These are phyloP conservation scores for Teratosphaeria viscida DNA, from an alignment of 2,329 filamentous ascomycete genomes.

Conservation along the genomic window DNA sequence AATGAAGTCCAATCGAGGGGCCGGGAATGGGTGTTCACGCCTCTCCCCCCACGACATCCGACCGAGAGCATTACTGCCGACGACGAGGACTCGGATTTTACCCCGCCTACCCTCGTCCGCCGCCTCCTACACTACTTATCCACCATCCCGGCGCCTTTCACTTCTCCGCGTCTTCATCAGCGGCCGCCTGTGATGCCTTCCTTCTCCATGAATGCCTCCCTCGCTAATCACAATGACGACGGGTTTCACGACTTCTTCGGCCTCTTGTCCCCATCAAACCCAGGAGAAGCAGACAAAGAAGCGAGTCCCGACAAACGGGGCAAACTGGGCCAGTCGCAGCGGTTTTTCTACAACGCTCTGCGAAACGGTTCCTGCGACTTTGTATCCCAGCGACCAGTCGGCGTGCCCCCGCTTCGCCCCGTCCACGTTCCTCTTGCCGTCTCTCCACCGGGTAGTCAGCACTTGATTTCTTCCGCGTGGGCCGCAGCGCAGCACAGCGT, in stretches of 20 bases:
- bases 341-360: neutral
- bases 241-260: neutral
- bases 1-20: neutral
- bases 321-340: neutral
- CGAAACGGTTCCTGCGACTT: neutral
- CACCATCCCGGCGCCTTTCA: neutral
- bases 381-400: neutral
- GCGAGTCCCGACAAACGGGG: neutral
- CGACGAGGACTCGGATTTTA: neutral
- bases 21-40: too few species aligned
- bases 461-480: neutral
- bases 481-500: neutral
- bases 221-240: neutral
- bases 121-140: neutral
- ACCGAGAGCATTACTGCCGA: neutral
- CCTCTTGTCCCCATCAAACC: neutral
- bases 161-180: neutral
- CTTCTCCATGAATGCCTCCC: neutral
- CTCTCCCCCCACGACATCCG: neutral
- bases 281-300: neutral
- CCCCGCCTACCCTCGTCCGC: neutral
- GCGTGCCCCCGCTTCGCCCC: neutral
- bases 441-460: neutral
- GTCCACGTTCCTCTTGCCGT: neutral
- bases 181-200: neutral